A percentile compares a stretch with the other conserved stretches of the same genome.
These are phyloP conservation scores for Aeminium ludgeri DNA, from an alignment of 495 filamentous ascomycete genomes.

Conservation along the genomic window DNA sequence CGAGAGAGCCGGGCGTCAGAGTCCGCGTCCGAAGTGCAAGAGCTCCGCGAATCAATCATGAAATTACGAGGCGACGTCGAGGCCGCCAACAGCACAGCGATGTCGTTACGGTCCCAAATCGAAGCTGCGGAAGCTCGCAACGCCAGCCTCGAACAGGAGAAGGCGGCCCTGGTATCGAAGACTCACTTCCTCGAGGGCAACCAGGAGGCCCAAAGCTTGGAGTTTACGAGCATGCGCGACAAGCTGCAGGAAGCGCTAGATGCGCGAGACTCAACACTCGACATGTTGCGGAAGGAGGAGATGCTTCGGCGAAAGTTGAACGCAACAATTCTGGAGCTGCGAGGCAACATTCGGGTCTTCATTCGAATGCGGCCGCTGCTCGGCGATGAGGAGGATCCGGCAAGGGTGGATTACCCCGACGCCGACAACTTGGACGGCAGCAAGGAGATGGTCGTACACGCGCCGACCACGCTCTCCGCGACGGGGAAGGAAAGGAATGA, in stretches of 20 bases:
- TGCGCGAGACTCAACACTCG: slow-evolving; percentile 49
- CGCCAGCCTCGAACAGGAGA: slow-evolving; percentile 15
- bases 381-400: slow-evolving; percentile 35
- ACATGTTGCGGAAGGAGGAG: slow-evolving; percentile 81
- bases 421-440: slow-evolving; percentile 43
- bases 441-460: slow-evolving; percentile 69
- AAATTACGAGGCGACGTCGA: slow-evolving; percentile 6
- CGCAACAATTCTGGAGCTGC: slow-evolving; percentile 96
- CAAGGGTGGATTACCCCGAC: slow-evolving; percentile 65
- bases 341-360: slow-evolving; percentile 97
- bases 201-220: slow-evolving; percentile 64
- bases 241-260: slow-evolving; percentile 60
- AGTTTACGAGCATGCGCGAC: slow-evolving; percentile 59
- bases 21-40: slow-evolving; percentile 45
- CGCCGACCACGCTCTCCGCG: slow-evolving; percentile 68
- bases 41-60: slow-evolving; percentile 42
- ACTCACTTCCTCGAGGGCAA: slow-evolving; percentile 81
- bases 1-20: slow-evolving; percentile 34
- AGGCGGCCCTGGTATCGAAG: slow-evolving; percentile 23
- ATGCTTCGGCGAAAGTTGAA: slow-evolving; percentile 80
- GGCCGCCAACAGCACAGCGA: slow-evolving; percentile 5
- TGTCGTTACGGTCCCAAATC: slow-evolving; percentile 40
- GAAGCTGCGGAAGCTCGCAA: slow-evolving; percentile 33
- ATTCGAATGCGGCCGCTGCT: slow-evolving; percentile 83
- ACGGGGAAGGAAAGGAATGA: slow-evolving; percentile 58